Evolutionary conservation across 2,329 filamentous ascomycete genomes (phyloP).

Genomic region (Septoria petroselini): DNA sequence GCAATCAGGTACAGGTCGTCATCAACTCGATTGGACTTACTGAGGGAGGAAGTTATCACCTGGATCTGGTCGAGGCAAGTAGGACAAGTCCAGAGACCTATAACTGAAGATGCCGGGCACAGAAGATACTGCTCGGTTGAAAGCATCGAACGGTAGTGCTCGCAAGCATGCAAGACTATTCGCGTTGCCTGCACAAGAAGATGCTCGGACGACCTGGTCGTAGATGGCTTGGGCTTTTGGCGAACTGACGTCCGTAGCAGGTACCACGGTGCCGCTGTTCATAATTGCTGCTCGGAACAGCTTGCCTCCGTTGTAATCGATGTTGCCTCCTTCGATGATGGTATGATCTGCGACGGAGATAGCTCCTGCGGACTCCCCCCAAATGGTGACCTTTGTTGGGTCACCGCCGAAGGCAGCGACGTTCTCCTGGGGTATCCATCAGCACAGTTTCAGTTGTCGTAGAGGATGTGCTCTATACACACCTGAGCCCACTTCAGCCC

Average conservation of each 20-base stretch:
- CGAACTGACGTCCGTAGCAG: slow-evolving; percentile 41
- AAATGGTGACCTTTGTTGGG: slow-evolving; percentile 65
- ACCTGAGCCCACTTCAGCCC: slow-evolving; percentile 37
- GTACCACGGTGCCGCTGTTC: slow-evolving; percentile 65
- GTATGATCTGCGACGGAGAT: slow-evolving; percentile 77
- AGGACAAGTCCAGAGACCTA: slow-evolving; percentile 61
- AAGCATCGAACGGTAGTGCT: slow-evolving; percentile 29
- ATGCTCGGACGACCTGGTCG: slow-evolving; percentile 18
- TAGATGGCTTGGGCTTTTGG: slow-evolving; percentile 19
- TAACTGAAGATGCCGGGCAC: slow-evolving; percentile 68
- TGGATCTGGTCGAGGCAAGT: slow-evolving; percentile 67
- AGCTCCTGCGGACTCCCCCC: slow-evolving; percentile 45
- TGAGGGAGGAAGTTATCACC: slow-evolving; percentile 56
- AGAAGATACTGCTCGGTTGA: slow-evolving; percentile 64
- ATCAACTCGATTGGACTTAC: slow-evolving; percentile 41
- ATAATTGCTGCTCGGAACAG: slow-evolving; percentile 77
- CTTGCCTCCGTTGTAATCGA: slow-evolving; percentile 68
- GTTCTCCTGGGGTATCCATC: slow-evolving; percentile 43
- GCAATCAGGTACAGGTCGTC: too few species aligned
- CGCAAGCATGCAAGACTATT: slow-evolving; percentile 17
- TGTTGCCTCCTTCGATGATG: slow-evolving; percentile 68
- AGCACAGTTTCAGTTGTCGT: too few species aligned
- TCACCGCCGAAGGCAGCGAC: slow-evolving; percentile 61
- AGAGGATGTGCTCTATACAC: too few species aligned
- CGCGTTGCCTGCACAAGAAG: slow-evolving; percentile 28